A percentile compares a stretch with the other conserved stretches of the same genome.
These are phyloP conservation scores for Piper longum DNA, from an alignment of 164 flowering plant genomes.

Conservation along the genomic window DNA sequence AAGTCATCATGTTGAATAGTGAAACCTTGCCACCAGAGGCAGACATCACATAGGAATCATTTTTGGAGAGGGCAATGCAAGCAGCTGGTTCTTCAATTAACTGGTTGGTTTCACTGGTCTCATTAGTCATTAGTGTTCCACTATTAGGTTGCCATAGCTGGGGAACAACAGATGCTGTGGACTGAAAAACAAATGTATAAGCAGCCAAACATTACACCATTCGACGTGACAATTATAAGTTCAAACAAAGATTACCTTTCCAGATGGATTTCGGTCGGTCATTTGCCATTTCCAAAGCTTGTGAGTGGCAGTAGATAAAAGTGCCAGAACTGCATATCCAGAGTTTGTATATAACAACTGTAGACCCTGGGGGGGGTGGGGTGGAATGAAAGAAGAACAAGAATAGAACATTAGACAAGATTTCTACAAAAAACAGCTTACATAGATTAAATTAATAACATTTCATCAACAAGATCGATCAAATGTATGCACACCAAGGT, in stretches of 20 bases:
- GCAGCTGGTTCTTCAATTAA: constrained; percentile 42
- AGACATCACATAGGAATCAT: constrained; percentile 57
- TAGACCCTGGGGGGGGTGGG: constrained; percentile 28
- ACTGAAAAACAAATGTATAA: constrained; percentile 18
- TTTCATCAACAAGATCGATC: too few species aligned
- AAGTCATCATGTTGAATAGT: constrained; percentile 63
- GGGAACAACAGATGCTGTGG: constrained; percentile 43
- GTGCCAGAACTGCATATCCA: constrained; percentile 45
- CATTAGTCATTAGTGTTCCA: constrained; percentile 65
- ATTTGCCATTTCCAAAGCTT: constrained; percentile 78
- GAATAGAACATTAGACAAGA: neutral
- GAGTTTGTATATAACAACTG: constrained; percentile 51
- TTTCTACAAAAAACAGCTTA: too few species aligned
- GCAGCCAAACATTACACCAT: neutral
- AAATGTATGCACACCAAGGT: too few species aligned
- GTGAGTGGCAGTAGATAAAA: constrained; percentile 49
- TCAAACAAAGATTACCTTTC: constrained; percentile 27
- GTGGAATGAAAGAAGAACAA: too few species aligned
- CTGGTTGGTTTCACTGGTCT: constrained; percentile 26
- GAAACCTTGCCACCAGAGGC: constrained; percentile 64
- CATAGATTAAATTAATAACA: too few species aligned
- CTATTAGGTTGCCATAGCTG: constrained; percentile 58
- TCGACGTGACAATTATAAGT: neutral
- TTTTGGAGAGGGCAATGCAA: constrained; percentile 56
- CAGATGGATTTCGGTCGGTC: constrained; percentile 39